These are phyloP conservation scores for Lomentospora prolificans DNA, from an alignment of 2,329 filamentous ascomycete genomes.

Conservation along the genomic window DNA sequence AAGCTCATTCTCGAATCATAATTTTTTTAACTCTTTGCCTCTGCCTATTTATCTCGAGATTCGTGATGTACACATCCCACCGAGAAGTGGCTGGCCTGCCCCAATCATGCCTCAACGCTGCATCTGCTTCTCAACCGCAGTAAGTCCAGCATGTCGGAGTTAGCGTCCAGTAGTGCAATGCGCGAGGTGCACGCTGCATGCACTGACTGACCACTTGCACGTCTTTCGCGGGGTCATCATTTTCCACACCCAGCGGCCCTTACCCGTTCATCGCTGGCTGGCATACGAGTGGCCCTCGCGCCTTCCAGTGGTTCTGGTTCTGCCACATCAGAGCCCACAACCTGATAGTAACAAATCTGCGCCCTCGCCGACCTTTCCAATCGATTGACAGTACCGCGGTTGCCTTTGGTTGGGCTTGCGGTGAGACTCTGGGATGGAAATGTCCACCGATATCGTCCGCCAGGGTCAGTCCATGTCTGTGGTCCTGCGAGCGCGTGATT, in stretches of 20 bases:
- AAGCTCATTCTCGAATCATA: no score
- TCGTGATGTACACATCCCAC: no score
- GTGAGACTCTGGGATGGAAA: neutral
- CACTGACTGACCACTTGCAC: neutral
- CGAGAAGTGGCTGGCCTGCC: neutral
- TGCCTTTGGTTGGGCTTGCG: no score
- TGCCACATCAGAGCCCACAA: neutral
- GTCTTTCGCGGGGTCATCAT: no score
- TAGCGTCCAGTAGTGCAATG: neutral
- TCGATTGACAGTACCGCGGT: no score
- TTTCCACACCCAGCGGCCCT: no score
- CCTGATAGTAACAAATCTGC: neutral
- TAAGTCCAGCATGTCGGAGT: neutral
- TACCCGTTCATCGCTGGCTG: no score
- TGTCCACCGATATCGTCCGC: no score
- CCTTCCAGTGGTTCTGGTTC: neutral
- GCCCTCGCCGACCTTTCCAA: neutral
- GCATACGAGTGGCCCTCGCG: no score
- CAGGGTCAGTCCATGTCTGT: no score
- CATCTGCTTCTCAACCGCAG: neutral
- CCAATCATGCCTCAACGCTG: neutral
- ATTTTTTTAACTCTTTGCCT: no score
- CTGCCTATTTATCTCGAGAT: no score
- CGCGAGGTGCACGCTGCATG: neutral
- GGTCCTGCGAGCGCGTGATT: neutral